Evolutionary conservation across 2,329 filamentous ascomycete genomes (phyloP), one percentile per base, ranked within the genome.

Genomic region (Boeremia exigua): DNA sequence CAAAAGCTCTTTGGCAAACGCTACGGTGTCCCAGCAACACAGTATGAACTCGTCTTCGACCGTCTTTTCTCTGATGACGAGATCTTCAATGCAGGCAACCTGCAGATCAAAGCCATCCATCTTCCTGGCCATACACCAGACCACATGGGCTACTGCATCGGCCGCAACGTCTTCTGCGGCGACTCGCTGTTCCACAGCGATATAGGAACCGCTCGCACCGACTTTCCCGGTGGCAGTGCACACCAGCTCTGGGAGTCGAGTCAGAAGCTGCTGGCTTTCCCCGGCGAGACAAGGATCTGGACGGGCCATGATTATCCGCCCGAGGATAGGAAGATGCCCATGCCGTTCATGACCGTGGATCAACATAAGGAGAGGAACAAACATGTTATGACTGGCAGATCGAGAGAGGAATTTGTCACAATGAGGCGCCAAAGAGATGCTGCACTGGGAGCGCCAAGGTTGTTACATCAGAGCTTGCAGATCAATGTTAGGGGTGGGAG

Each of bases 111-210:
- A 2, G 83, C 79, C 0, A 66, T 87, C 0, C 81, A 87, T 60
- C 78, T 88, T 0, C 84, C 85, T 0, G 85, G 85, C 0, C 84
- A 88, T 59, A 87, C 84, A 0, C 83, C 84, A 0, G 85, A 88
- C 59, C 84, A 87, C 50, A 63, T 86, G 12, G 85, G 84, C 0
- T 88, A 88, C 57, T 70, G 74, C 30, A 80, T 87, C 46, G 83
- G 82, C 25, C 61, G 54, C 17, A 71, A 80, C 67, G 48, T 78
- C 48, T 67, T 75, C 63, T 61, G 68, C 17, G 75, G 75, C 8
- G 74, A 70, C 46, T 75, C 72, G 10, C 61, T 76, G 14, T 74
- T 75, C 63, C 66, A 75, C 28, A 56, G 62, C 1, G 71, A 74
- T 42, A 60, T 75, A 6, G 72, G 73, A 15, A 70, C 68, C 3